Base-by-base conservation (phyloP, 1,284 basidiomycete species). In the Rhodotorula glutinis region DNA sequence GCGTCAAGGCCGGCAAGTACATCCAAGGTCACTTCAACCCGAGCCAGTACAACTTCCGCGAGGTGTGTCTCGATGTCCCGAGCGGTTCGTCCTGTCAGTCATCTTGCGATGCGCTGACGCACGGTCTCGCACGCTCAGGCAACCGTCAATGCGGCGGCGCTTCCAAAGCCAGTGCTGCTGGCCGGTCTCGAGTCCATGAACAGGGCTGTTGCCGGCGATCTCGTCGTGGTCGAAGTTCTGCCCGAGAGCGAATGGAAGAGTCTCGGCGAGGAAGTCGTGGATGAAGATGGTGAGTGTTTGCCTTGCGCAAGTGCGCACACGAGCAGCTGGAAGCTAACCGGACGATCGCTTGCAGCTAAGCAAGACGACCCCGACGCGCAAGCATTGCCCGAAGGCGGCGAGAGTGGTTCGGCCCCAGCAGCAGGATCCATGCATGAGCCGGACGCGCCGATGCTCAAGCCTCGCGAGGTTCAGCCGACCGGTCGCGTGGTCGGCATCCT, bases 1-100 rank as follows among this genome's bases (percentile, higher is more conserved):
- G 92, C 2, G 83, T 98, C 62, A 94, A 92, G 78, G 85, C 86
- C 14, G 91, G 91, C 0, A 82, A 88, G 58, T 85, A 94, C 16
- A 85, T 92, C 74, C 90, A 95, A 79, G 96, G 96, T 0, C 88
- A 93, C 77, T 99, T 97, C 82, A 94, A 91, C 76, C 91, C 94
- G 8, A 97, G 91, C 75, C 87, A 88, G 68, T 98, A 92, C 82
- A 98, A 98, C 78, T 98, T 95, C 76, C 83, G 98, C 11, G 93
- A 97, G 83, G 89, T 88, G 59, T 59, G 81, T 73, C 43, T 65
- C 60, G n/a, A n/a, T 40, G 3, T 21, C 56, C 33, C 49, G 11
- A 25, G n/a, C 38, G 9, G 30, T 25, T 40, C 16, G 8, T 23
- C 29, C 44, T 27, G 4, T 10, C 4, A 27, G 11, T 30, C 52